Evolutionary conservation across 2,329 filamentous ascomycete genomes (phyloP), one percentile per base, ranked within the genome.

Genomic region (Paracoccidioides lutzii): DNA sequence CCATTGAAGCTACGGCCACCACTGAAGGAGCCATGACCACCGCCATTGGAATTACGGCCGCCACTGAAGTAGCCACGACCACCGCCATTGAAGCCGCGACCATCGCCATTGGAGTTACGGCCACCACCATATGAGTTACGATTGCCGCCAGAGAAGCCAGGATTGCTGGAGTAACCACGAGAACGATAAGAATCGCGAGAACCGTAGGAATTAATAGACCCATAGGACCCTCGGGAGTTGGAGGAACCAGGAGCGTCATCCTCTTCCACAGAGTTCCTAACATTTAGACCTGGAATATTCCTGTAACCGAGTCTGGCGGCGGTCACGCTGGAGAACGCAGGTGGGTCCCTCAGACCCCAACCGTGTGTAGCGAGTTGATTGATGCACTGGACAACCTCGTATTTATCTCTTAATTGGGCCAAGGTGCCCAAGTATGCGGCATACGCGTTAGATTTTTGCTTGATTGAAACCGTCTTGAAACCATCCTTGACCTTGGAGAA

Each of bases 361-460:
- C 0, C 81, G 71, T 10, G 76, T 69, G 0, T 55, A 45, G 8
- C 65, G 65, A 2, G 72, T 65, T n/a, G 69, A 71, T 56, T 49
- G 8, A 56, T 22, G 10, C 30, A 28, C n/a, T 49, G 46, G 15
- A 46, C 14, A n/a, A 53, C 22, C 41, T 46, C 40, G 6, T 33
- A 48, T 42, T 45, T 52, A 38, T 57, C 53, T 14, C 37, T 30
- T 4, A 15, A 32, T 3, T 6, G 2, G 3, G 43, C 32, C 28
- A 56, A 15, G 15, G 43, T 41, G 4, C 54, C 41, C 55, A 82
- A 67, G 78, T 78, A 82, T 4, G 76, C 77, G 64, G 79, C 76
- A 67, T 82, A 83, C 2, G 75, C 71, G 61, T 75, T 78, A 14
- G 65, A 67, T 55, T 76, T 75, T 28, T 71, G 67, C 0, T 72